A percentile compares a stretch with the other conserved stretches of the same genome.
phyloP scores from a whole-genome alignment of 2,329 filamentous ascomycete species.

The Macrophomina phaseolina region DNA sequence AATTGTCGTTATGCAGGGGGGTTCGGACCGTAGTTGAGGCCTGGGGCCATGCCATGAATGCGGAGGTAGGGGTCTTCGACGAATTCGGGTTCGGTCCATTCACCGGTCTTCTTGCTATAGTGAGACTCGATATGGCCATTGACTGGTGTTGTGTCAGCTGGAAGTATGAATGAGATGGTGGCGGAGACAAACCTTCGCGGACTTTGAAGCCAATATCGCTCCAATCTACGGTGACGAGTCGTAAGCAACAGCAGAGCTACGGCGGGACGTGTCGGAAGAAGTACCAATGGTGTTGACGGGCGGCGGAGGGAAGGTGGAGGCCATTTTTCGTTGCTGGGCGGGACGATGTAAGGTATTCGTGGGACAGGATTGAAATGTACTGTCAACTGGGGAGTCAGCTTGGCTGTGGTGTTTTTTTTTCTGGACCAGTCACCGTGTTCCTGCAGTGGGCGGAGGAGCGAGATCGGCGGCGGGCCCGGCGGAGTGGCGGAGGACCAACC shows the following conservation, averaged over 20 bases:
- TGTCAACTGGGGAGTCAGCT: neutral
- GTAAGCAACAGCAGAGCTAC: slow-evolving; percentile 6
- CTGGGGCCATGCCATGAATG: slow-evolving; percentile 94
- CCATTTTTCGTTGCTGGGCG: slow-evolving; percentile 31
- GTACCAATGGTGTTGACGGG: slow-evolving; percentile 76
- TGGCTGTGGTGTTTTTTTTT: slow-evolving; percentile 1
- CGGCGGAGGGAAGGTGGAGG: slow-evolving; percentile 70
- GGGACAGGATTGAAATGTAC: neutral
- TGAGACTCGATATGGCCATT: slow-evolving; percentile 93
- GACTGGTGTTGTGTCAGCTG: slow-evolving; percentile 59
- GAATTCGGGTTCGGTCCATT: slow-evolving; percentile 81
- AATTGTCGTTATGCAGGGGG: neutral
- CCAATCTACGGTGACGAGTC: slow-evolving; percentile 69
- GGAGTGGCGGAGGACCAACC: slow-evolving; percentile 15
- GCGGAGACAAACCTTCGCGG: slow-evolving; percentile 71
- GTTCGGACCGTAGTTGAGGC: slow-evolving; percentile 77
- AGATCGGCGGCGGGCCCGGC: slow-evolving; percentile 24
- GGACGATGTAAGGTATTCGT: neutral
- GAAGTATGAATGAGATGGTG: neutral
- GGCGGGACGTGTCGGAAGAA: neutral
- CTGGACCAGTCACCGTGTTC: neutral
- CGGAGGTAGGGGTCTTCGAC: slow-evolving; percentile 82
- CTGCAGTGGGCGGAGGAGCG: slow-evolving; percentile 10
- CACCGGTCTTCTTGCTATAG: slow-evolving; percentile 73
- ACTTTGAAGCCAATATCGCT: slow-evolving; percentile 90